Conservation (phyloP, 1,284 basidiomycete species). For the Sanghuangporus baumii region DNA sequence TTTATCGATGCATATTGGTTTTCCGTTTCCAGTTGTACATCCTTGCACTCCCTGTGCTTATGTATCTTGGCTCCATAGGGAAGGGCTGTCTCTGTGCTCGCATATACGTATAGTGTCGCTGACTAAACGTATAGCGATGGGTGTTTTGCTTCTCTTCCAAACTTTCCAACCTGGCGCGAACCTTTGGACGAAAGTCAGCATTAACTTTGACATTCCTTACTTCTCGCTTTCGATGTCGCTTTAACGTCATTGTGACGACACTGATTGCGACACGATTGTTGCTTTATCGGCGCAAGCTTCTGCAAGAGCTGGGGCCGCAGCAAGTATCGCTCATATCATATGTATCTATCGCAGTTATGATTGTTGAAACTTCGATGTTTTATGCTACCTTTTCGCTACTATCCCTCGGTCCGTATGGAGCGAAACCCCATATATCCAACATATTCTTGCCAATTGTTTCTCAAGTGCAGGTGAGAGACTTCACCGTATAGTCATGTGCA, state of each 20-base stretch:
- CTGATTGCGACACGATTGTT: conserved; percentile 33
- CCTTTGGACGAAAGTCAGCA: conserved; percentile 17
- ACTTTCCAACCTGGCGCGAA: conserved; percentile 19
- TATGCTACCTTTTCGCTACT: conserved; percentile 27
- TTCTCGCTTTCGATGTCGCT: conserved; percentile 30
- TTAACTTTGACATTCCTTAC: conserved; percentile 25
- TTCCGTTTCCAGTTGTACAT: conserved; percentile 22
- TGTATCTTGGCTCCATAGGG: conserved; percentile 21
- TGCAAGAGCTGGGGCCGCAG: conserved; percentile 17
- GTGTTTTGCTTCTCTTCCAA: conserved; percentile 22
- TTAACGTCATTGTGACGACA: conserved; percentile 34
- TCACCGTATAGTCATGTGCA: background rate
- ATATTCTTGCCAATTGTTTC: conserved; percentile 25
- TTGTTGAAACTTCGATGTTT: conserved; percentile 17
- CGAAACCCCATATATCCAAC: conserved; percentile 21
- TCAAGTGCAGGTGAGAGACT: conserved; percentile 5
- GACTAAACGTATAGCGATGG: conserved; percentile 17
- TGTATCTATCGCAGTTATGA: conserved; percentile 26
- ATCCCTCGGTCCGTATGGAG: conserved; percentile 28
- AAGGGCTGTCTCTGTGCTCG: background rate
- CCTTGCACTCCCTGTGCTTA: conserved; percentile 21
- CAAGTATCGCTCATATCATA: conserved; percentile 21
- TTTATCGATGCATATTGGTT: conserved; percentile 26
- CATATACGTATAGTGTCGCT: background rate
- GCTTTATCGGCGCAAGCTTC: conserved; percentile 9